Percentiles rank a stretch among this genome's conserved stretches.
These are phyloP conservation scores for Coemansia sp. DNA, from an alignment of 192 early-diverging fungal species.

Conservation along the genomic window DNA sequence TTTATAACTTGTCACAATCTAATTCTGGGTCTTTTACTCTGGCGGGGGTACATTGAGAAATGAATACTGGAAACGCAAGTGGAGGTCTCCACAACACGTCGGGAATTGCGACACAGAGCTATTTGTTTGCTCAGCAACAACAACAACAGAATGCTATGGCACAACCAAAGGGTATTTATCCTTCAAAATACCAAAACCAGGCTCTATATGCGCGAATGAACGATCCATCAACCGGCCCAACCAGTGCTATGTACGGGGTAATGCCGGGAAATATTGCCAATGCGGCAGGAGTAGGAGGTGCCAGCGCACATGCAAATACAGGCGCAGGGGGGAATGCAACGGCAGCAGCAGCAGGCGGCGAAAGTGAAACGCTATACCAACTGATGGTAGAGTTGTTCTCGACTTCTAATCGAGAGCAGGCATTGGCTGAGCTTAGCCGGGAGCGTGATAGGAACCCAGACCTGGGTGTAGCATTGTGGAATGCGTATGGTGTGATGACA, in stretches of 20 bases:
- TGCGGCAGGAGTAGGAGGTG: neutral
- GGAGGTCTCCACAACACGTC: slow-evolving; percentile 18
- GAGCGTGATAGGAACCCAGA: slow-evolving; percentile 94
- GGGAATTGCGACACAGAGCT: slow-evolving; percentile 19
- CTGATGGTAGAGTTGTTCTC: slow-evolving; percentile 85
- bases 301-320: neutral
- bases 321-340: slow-evolving; percentile 5
- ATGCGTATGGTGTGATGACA: slow-evolving; percentile 94
- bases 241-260: slow-evolving; percentile 9
- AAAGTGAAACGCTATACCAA: slow-evolving; percentile 80
- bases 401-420: slow-evolving; percentile 77
- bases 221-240: slow-evolving; percentile 4
- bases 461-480: slow-evolving; percentile 95
- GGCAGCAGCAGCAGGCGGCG: slow-evolving; percentile 27
- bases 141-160: slow-evolving; percentile 19
- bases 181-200: slow-evolving; percentile 43
- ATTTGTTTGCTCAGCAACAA: slow-evolving; percentile 36
- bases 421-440: slow-evolving; percentile 89
- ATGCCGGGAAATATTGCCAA: slow-evolving; percentile 1
- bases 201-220: slow-evolving; percentile 32
- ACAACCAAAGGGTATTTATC: slow-evolving; percentile 23
- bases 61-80: slow-evolving; percentile 26
- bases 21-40: neutral
- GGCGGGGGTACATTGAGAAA: neutral
- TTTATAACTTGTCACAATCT: neutral